These are phyloP conservation scores for Penicillium robsamsonii DNA, from an alignment of 495 filamentous ascomycete species.

Conservation along the genomic window DNA sequence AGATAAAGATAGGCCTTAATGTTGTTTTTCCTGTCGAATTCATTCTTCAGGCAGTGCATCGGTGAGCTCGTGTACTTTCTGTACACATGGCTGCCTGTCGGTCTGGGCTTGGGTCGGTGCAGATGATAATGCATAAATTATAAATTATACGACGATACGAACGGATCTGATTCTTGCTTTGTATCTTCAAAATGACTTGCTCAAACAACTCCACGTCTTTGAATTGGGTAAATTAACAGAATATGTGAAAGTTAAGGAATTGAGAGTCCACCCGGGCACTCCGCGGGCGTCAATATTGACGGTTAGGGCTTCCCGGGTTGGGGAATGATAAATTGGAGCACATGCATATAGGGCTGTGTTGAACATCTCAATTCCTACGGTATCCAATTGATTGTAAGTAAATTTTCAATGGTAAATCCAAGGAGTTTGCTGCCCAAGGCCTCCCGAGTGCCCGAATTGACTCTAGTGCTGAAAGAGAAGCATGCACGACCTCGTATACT, in stretches of 20 bases:
- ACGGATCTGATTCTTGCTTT: not conserved
- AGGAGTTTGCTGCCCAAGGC: constrained; percentile 2
- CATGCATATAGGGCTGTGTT: not conserved
- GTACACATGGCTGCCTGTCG: not conserved
- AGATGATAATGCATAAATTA: not conserved
- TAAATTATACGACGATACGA: not conserved
- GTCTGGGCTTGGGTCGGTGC: not conserved
- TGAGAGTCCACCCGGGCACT: not conserved
- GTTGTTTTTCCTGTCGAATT: not conserved
- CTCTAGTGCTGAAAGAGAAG: not conserved
- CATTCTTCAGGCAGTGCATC: not conserved
- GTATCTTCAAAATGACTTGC: not conserved
- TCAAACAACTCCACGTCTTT: not conserved
- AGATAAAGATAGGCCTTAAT: not conserved
- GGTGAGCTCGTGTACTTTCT: not conserved
- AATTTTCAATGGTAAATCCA: not conserved
- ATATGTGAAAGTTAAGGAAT: no score
- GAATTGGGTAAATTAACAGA: not conserved
- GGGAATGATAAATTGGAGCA: not conserved
- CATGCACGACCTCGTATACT: constrained; percentile 5
- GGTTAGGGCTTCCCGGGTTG: not conserved
- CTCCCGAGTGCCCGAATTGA: not conserved
- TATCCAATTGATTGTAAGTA: not conserved
- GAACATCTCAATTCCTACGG: no score
- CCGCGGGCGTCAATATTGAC: not conserved